Evolutionary conservation across 176 grass and related monocot genomes (phyloP), one percentile per base, ranked within the genome.

Genomic region (Alloteropsis semialata): DNA sequence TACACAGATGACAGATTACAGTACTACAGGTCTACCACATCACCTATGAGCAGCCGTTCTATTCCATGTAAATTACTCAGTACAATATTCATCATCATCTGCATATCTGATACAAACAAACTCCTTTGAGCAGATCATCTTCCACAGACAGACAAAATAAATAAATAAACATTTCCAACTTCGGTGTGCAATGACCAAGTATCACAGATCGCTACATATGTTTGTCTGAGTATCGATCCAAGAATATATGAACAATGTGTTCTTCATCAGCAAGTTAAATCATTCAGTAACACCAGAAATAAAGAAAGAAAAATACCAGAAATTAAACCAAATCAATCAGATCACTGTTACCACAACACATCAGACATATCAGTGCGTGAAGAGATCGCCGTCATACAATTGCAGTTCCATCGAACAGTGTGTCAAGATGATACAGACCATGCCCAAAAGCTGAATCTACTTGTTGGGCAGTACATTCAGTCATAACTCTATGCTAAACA

Each of bases 401-500:
- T 60, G 66, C 46, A 78, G 48, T 36, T 82, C 18, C 79, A 90
- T 68, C 58, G 39, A 76, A 82, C 71, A 55, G 25, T 36, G 43
- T 72, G 69, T 72, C 85, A 87, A 33, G 76, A 28, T 78, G 41
- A 78, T 79, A 82, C 71, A 83, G 28, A 29, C 39, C 66, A 53
- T 58, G 48, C 39, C 51, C 24, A 83, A 59, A 16, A 82, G 79
- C n/a, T 16, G 42, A 86, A 86, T 65, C 72, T 82, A 81, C 69
- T 56, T 46, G 49, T 75, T 74, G 57, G 81, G 75, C 68, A 51
- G 49, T 17, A 15, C 73, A 72, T 65, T 72, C 28, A 41, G 56
- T 50, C 79, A 74, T 74, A 10, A 30, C 85, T 69, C 84, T 90
- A 81, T 11, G 66, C 88, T 90, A 82, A 45, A 74, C 30, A 75